Conservation (phyloP, 805 yeast genomes). For the Kodamaea kakaduensis region DNA sequence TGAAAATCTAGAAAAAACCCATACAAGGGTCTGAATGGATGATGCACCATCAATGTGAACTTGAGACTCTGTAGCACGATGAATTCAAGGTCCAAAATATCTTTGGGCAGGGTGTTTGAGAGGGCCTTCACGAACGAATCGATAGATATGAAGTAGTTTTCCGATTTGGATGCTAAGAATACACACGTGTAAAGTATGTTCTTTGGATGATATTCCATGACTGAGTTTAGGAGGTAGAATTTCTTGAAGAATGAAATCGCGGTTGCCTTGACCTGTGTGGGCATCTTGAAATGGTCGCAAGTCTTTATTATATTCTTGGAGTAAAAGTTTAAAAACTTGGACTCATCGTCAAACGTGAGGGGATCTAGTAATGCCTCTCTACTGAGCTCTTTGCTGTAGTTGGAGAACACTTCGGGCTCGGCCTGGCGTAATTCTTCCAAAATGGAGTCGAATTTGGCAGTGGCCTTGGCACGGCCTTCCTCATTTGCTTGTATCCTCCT, state of each 20-base stretch:
- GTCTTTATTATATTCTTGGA: conserved; percentile 67
- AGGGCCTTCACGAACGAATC: conserved; percentile 72
- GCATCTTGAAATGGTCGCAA: conserved; percentile 71
- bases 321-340: conserved; percentile 62
- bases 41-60: conserved; percentile 82
- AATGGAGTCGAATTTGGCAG: conserved; percentile 26
- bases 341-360: conserved; percentile 68
- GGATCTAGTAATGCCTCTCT: conserved; percentile 34
- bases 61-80: conserved; percentile 65
- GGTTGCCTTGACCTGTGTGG: conserved; percentile 84
- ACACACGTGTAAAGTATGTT: conserved; percentile 66
- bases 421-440: conserved; percentile 16
- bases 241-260: conserved; percentile 78
- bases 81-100: conserved; percentile 77
- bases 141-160: conserved; percentile 84
- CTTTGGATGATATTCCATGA: conserved; percentile 86
- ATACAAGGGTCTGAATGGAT: conserved; percentile 84
- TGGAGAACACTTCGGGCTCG: conserved; percentile 28
- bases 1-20: conserved; percentile 94
- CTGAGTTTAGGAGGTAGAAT: conserved; percentile 76
- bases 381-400: conserved; percentile 26
- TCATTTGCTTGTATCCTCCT: conserved; percentile 50
- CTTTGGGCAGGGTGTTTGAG: conserved; percentile 59
- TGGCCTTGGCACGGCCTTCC: conserved; percentile 44
- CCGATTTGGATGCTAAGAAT: conserved; percentile 89